These are phyloP conservation scores for Fraxinus dipetala DNA, from an alignment of 305 asterid genomes.

Conservation along the genomic window DNA sequence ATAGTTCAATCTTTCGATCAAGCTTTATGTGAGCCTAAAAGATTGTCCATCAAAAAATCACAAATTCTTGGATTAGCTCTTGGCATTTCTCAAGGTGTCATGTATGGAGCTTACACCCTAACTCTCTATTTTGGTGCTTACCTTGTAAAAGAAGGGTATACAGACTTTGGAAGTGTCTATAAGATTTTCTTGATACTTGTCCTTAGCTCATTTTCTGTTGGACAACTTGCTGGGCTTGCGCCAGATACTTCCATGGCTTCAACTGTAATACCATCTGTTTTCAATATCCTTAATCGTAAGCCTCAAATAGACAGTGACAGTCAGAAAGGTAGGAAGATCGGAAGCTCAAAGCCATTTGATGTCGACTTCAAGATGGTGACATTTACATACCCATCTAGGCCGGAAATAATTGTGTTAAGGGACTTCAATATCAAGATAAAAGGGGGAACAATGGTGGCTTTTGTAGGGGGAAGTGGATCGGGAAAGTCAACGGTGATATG, in stretches of 20 bases:
- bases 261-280: constrained; percentile 55
- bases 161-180: constrained; percentile 61
- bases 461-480: constrained; percentile 85
- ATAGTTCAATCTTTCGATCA: constrained; percentile 59
- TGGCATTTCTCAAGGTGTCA: constrained; percentile 70
- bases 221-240: constrained; percentile 91
- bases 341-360: constrained; percentile 44
- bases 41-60: constrained; percentile 47
- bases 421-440: constrained; percentile 55
- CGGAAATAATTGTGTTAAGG: constrained; percentile 45
- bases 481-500: constrained; percentile 82
- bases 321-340: constrained; percentile 44
- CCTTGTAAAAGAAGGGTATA: constrained; percentile 47
- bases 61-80: constrained; percentile 63
- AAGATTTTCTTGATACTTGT: constrained; percentile 86
- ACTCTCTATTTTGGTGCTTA: constrained; percentile 70
- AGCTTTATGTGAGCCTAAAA: constrained; percentile 56
- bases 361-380: constrained; percentile 64
- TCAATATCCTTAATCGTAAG: constrained; percentile 47
- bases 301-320: constrained; percentile 45
- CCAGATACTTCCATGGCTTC: constrained; percentile 77
- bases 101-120: constrained; percentile 77
- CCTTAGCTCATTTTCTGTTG: constrained; percentile 82
- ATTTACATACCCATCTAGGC: constrained; percentile 73
- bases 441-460: constrained; percentile 67